phyloP scores from a whole-genome alignment of 1,284 basidiomycete species.

The Grifola frondosa region DNA sequence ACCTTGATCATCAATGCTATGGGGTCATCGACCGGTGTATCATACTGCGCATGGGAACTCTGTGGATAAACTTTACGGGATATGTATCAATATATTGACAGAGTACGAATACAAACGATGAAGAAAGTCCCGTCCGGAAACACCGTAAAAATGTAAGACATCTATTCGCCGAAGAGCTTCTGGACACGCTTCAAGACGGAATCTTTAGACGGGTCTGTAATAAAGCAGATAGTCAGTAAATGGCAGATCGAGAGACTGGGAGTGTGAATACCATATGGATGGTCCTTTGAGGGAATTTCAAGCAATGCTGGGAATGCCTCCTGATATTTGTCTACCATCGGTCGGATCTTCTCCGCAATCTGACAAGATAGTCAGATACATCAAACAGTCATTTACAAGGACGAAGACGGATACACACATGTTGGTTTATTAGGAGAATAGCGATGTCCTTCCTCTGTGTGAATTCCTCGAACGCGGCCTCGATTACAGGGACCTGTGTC shows the following conservation, averaged over 20 bases:
- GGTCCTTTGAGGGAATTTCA: constrained; percentile 96
- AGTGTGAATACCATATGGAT: constrained; percentile 72
- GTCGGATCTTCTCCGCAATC: constrained; percentile 96
- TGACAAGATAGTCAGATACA: constrained; percentile 31
- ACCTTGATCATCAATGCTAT: too few relatives aligned
- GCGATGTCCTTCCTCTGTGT: constrained; percentile 92
- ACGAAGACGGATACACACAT: constrained; percentile 62
- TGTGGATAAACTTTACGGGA: constrained; percentile 11
- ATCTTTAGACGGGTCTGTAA: constrained; percentile 92
- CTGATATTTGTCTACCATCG: constrained; percentile 92
- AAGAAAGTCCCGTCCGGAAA: background rate
- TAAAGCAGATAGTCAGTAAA: constrained; percentile 25
- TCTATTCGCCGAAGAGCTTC: constrained; percentile 89
- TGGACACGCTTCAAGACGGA: constrained; percentile 97
- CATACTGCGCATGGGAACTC: constrained; percentile 6
- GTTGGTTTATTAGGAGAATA: constrained; percentile 95
- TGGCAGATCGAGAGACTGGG: background rate
- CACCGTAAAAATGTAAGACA: background rate
- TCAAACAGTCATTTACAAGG: too few relatives aligned
- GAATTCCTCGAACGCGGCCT: constrained; percentile 88
- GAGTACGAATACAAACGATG: constrained; percentile 18
- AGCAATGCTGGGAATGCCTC: constrained; percentile 96
- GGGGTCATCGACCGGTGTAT: too few relatives aligned
- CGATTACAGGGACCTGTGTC: constrained; percentile 86
- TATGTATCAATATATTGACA: constrained; percentile 20